phyloP scores from a whole-genome alignment of 352 stramenopile genomes.

The Aphanomyces cochlioides region DNA sequence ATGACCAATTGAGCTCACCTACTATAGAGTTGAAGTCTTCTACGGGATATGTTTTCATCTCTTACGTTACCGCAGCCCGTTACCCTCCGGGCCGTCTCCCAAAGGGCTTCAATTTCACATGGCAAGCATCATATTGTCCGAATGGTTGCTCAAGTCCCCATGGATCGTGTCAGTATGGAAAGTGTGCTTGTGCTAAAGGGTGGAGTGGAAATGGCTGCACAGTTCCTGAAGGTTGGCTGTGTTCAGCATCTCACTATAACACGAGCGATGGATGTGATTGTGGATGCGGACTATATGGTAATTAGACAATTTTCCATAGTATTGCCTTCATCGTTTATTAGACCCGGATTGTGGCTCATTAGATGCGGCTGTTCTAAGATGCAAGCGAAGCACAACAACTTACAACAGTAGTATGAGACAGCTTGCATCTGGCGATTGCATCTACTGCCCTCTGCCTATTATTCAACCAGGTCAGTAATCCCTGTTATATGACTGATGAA shows the following conservation, averaged over 20 bases:
- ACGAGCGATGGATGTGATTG: conserved; percentile 21
- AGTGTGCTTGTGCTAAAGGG: conserved; percentile 6
- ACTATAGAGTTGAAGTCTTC: background rate
- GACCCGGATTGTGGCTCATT: conserved; percentile 16
- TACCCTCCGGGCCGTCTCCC: background rate
- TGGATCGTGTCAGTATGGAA: background rate
- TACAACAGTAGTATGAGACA: background rate
- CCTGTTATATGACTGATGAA: background rate
- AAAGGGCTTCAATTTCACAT: conserved; percentile 15
- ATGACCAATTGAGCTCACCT: background rate
- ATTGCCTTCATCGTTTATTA: background rate
- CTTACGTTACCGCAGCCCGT: background rate
- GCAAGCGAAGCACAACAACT: background rate
- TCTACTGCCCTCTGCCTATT: conserved; percentile 18
- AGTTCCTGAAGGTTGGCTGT: conserved; percentile 25
- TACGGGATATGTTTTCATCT: background rate
- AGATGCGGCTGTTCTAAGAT: background rate
- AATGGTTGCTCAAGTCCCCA: conserved; percentile 8
- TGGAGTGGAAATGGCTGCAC: conserved; percentile 12
- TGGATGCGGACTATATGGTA: conserved; percentile 25
- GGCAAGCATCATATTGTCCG: conserved; percentile 18
- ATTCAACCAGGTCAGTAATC: background rate
- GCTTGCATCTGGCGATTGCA: background rate
- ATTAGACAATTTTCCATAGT: background rate
- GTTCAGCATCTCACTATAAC: conserved; percentile 17